Conservation (phyloP, 108 stramenopile genomes). For the Epipyxis sp. region DNA sequence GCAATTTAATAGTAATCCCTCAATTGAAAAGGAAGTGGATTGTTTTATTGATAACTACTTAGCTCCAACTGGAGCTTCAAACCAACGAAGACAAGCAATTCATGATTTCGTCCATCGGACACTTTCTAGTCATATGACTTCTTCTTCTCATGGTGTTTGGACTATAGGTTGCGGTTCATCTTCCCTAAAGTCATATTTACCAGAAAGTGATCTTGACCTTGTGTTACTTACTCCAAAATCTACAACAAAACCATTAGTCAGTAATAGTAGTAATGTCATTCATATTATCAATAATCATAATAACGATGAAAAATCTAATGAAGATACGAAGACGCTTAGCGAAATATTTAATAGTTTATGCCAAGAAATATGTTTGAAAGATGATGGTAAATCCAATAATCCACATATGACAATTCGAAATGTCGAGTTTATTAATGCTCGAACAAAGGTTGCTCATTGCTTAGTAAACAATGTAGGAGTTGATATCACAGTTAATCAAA, state of each 20-base stretch:
- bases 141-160: background rate
- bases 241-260: too few species aligned
- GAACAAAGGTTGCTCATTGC: conserved; percentile 47
- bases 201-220: conserved; percentile 26
- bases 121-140: too few species aligned
- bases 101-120: too few species aligned
- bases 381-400: conserved; percentile 1
- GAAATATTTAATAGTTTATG: conserved; percentile 9
- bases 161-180: conserved; percentile 7
- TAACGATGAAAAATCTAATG: too few species aligned
- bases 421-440: conserved; percentile 48
- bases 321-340: conserved; percentile 7
- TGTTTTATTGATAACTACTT: too few species aligned
- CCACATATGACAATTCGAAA: conserved; percentile 42
- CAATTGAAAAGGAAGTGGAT: too few species aligned
- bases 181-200: background rate
- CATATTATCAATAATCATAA: too few species aligned
- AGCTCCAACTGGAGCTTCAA: too few species aligned
- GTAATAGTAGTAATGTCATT: too few species aligned
- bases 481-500: conserved; percentile 48
- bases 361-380: conserved; percentile 5
- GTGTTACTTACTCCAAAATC: background rate
- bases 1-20: too few species aligned
- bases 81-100: too few species aligned
- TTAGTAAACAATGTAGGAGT: conserved; percentile 44